Conservation (phyloP, 352 stramenopile genomes). For the Peronospora belbahrii region DNA sequence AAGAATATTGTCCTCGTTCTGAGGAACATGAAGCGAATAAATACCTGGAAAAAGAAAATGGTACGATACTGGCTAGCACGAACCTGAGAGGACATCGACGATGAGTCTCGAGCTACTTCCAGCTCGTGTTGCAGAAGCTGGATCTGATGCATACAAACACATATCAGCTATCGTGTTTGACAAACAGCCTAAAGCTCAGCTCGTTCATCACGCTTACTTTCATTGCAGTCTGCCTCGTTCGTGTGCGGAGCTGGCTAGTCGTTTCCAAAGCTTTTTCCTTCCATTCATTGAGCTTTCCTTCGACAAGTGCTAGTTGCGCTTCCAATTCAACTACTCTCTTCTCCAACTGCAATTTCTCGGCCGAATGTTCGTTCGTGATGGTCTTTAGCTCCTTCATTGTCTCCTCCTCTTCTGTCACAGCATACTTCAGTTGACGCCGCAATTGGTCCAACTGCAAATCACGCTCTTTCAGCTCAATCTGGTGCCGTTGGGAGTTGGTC, state of each 20-base stretch:
- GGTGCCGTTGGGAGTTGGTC: conserved; percentile 42
- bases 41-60: conserved; percentile 7
- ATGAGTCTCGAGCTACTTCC: conserved; percentile 30
- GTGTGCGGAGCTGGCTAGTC: conserved; percentile 34
- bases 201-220: conserved; percentile 26
- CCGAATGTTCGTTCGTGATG: conserved; percentile 40
- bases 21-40: conserved; percentile 26
- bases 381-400: conserved; percentile 53
- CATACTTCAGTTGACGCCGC: conserved; percentile 54
- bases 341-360: conserved; percentile 49
- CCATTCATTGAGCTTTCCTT: conserved; percentile 58
- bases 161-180: background rate
- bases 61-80: conserved; percentile 3
- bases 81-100: conserved; percentile 32
- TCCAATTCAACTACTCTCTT: conserved; percentile 71
- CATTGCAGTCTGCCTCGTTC: conserved; percentile 39
- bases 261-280: conserved; percentile 61
- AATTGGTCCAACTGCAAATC: conserved; percentile 65
- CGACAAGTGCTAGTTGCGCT: conserved; percentile 56
- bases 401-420: conserved; percentile 53
- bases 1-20: conserved; percentile 49
- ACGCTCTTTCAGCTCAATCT: conserved; percentile 61
- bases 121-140: conserved; percentile 58
- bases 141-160: conserved; percentile 26
- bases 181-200: background rate